These are phyloP conservation scores for Coemansia sp. DNA, from an alignment of 192 early-diverging fungal genomes.

Conservation along the genomic window DNA sequence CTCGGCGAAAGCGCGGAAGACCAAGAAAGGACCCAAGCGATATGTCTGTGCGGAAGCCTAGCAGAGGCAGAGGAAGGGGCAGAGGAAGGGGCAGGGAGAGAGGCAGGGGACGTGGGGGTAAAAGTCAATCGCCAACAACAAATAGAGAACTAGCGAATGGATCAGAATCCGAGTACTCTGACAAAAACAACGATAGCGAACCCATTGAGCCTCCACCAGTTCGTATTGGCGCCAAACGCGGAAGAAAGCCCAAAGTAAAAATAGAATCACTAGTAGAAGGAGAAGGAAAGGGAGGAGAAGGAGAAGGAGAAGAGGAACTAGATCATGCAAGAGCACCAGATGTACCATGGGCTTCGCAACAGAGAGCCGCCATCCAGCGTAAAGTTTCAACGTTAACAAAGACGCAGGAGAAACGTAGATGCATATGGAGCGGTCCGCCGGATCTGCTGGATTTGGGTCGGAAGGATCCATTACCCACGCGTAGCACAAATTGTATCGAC, in stretches of 20 bases:
- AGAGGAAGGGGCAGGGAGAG: slow-evolving; percentile 1
- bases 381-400: background rate
- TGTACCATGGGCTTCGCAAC: background rate
- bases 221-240: background rate
- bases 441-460: background rate
- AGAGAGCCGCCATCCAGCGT: background rate
- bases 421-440: background rate
- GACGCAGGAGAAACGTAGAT: background rate
- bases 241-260: background rate
- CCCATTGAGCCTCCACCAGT: background rate
- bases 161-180: background rate
- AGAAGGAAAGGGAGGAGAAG: background rate
- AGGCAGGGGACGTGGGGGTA: background rate
- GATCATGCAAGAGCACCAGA: background rate
- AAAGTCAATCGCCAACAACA: background rate
- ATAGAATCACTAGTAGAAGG: background rate
- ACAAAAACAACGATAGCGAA: background rate
- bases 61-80: slow-evolving; percentile 4
- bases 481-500: slow-evolving; percentile 30
- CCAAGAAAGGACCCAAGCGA: background rate
- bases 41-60: background rate
- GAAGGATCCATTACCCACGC: background rate
- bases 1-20: slow-evolving; percentile 1
- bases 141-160: background rate
- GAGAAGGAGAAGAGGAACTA: background rate